Evolutionary conservation across 2,329 filamentous ascomycete genomes (phyloP), one percentile per base, ranked within the genome.

Genomic region (Grosmannia huntii): DNA sequence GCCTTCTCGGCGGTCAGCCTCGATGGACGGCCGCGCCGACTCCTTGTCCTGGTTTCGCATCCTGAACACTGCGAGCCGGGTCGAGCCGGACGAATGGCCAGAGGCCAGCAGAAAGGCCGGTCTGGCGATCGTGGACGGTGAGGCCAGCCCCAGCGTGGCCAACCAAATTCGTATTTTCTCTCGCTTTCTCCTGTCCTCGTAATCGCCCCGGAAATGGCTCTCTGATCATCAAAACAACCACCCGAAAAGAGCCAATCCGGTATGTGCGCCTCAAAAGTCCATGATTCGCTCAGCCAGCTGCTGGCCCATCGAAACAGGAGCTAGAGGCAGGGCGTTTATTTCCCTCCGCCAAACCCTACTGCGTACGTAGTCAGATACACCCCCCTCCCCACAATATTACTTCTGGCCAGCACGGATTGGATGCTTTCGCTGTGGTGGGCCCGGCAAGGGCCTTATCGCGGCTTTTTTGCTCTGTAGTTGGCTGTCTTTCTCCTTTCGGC

Each of bases 361-460:
- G 23, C 27, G 48, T 51, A 10, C 48, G 11, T 23, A 16, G 4
- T 27, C 48, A 12, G 12, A 33, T 21, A 44, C 38, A 14, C 19
- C 11, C 14, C 28, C 16, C 23, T n/a, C 10, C 27, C 56, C 56
- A 58, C 56, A 9, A 19, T 38, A 54, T 58, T 58, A 54, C 56
- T 58, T 38, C 56, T 53, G 33, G 12, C 38, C 27, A 33, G 27
- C 27, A 46, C 41, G 36, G 56, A 58, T 58, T 58, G 56, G 56
- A 58, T 23, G 50, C 50, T 53, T 33, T 28, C 50, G 50, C 21
- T 53, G 33, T 54, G 31, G 12, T 54, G 36, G 52, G 33, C 7
- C 27, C 19, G n/a, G 54, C 38, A 28, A 27, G 53, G n/a, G 53
- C 53, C 38, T 48, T 55, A 55, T 55, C 53, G 36, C 33, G 33